Percentiles rank a stretch among this genome's conserved stretches.
These are phyloP conservation scores for Lactarius tabidus DNA, from an alignment of 768 basidiomycete species.

Conservation along the genomic window DNA sequence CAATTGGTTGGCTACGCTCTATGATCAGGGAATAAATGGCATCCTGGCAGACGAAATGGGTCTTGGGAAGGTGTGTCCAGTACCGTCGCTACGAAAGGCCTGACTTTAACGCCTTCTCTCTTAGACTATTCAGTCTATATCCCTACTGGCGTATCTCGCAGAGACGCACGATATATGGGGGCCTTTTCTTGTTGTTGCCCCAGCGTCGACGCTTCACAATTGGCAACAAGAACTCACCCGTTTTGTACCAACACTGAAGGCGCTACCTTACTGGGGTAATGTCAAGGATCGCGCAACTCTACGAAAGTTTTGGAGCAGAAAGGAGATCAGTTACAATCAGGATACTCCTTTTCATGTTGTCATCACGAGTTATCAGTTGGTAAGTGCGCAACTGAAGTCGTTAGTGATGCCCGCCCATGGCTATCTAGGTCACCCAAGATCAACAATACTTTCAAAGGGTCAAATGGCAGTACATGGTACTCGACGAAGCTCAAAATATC, in stretches of 20 bases:
- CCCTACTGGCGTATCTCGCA: slow-evolving; percentile 90
- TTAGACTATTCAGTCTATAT: slow-evolving; percentile 97
- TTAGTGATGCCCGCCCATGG: background rate
- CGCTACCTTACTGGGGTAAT: slow-evolving; percentile 97
- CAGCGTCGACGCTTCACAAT: slow-evolving; percentile 95
- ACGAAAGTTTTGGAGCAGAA: slow-evolving; percentile 97
- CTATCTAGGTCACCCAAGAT: slow-evolving; percentile 79
- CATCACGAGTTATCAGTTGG: slow-evolving; percentile 95
- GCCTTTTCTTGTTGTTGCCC: slow-evolving; percentile 96
- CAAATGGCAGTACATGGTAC: slow-evolving; percentile 99
- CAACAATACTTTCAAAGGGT: slow-evolving; percentile 97
- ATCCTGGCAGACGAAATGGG: slow-evolving; percentile 99
- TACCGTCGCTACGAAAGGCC: slow-evolving; percentile 26
- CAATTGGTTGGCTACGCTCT: slow-evolving; percentile 95
- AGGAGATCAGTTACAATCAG: slow-evolving; percentile 91
- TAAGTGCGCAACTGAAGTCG: slow-evolving; percentile 35
- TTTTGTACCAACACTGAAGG: slow-evolving; percentile 91
- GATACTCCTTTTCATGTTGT: slow-evolving; percentile 96
- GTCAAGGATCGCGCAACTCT: slow-evolving; percentile 93
- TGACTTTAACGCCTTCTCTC: background rate
- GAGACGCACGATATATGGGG: slow-evolving; percentile 99
- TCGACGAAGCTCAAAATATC: slow-evolving; percentile 99
- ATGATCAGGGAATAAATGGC: slow-evolving; percentile 99
- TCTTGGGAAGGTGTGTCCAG: slow-evolving; percentile 66
- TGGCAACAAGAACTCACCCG: slow-evolving; percentile 99